Evolutionary conservation across 2,329 filamentous ascomycete species (phyloP), one percentile per base, ranked within the genome.

Genomic region (Aspergillus sp.): DNA sequence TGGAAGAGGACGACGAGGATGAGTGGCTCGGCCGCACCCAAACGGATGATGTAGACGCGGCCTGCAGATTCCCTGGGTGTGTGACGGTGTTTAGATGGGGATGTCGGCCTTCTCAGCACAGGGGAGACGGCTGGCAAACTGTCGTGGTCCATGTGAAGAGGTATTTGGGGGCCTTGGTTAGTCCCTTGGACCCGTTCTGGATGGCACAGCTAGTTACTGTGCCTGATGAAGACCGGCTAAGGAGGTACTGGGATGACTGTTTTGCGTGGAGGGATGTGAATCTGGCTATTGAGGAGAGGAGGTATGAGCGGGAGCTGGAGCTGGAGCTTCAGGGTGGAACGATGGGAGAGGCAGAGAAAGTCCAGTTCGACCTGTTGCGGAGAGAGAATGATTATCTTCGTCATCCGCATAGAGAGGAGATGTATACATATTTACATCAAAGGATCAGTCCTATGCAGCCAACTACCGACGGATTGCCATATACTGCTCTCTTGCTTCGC

Each of bases 221-320:
- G n/a, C 9, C 34, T 15, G 39, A 40, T 49, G 40, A 48, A 12
- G n/a, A 13, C 5, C 34, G 19, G n/a, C 24, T 57, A 2, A 37
- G 24, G 9, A 17, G 13, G 20, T 41, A 57, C 22, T 47, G 30
- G 55, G 40, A 33, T 3, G 34, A 52, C 15, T 52, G 55, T 8
- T 27, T 24, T 15, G 33, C 42, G 15, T 57, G 55, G 55, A 57
- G 47, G 22, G 44, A 48, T n/a, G 55, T 49, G n/a, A 53, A 57
- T 37, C 42, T 53, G 42, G 55, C 44, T 19, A 57, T 57, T 19
- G 55, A 57, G 34, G 55, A 57, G 39, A 34, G 19, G 27, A 34
- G 42, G 19, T 53, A 48, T 37, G 49, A 57, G 37, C 42, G 55
- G 5, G 44, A 42, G 5, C 24, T 24, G 7, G 22, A 27, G 6